These are phyloP conservation scores for Syzygium malaccense DNA, from an alignment of 441 rosid genomes.

Conservation along the genomic window DNA sequence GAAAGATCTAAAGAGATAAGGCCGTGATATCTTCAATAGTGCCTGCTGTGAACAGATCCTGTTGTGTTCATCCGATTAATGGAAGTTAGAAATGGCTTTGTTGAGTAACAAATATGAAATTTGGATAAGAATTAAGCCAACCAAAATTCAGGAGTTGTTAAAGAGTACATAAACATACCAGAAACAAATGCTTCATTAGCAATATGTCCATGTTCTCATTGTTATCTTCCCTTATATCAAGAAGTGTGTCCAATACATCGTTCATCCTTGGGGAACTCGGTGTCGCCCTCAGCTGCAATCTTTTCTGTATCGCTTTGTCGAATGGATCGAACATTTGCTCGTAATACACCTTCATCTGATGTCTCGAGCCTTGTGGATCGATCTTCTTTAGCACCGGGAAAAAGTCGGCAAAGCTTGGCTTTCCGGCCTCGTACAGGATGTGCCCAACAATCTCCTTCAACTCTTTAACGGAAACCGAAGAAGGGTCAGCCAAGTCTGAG, in stretches of 20 bases:
- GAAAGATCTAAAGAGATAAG: too few species aligned
- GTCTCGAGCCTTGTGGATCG: neutral
- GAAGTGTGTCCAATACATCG: neutral
- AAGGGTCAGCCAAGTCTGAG: neutral
- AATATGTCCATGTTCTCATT: neutral
- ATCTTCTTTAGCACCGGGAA: neutral
- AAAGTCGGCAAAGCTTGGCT: neutral
- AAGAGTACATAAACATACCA: neutral
- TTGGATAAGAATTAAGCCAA: neutral
- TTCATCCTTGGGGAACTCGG: neutral
- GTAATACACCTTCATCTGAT: neutral
- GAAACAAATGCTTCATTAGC: neutral
- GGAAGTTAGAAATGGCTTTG: too few species aligned
- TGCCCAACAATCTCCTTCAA: neutral
- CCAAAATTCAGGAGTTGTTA: neutral
- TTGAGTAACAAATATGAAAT: neutral
- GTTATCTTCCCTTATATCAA: neutral
- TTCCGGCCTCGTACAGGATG: neutral
- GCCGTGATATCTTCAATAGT: neutral
- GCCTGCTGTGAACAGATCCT: neutral
- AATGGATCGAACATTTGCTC: neutral
- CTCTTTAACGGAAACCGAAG: neutral
- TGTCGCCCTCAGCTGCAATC: neutral
- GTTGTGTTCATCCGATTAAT: neutral
- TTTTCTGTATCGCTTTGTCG: neutral